Evolutionary conservation across 192 early-diverging fungal genomes (phyloP).

Genomic region (Backusella liffmaniae): DNA sequence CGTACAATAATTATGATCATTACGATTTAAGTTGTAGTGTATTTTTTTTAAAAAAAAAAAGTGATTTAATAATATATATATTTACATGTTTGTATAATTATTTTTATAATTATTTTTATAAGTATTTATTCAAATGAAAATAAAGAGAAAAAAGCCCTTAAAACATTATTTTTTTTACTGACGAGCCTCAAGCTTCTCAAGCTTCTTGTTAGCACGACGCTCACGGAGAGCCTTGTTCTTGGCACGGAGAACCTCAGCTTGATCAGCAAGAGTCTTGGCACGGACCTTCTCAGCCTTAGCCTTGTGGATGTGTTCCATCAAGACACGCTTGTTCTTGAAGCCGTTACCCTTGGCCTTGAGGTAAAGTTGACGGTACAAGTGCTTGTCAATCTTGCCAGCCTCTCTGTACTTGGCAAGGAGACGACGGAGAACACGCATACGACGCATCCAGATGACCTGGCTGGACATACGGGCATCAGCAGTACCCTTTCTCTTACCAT

Average conservation of each 20-base stretch:
- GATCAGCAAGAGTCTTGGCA: slow-evolving; percentile 89
- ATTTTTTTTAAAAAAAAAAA: background rate
- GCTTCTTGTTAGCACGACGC: slow-evolving; percentile 81
- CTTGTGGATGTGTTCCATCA: slow-evolving; percentile 99
- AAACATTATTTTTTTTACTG: background rate
- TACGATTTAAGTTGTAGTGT: background rate
- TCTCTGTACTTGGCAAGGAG: slow-evolving; percentile 97
- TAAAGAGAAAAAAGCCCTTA: background rate
- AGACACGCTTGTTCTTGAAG: slow-evolving; percentile 99
- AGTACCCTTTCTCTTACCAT: slow-evolving; percentile 93
- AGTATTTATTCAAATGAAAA: background rate
- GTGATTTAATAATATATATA: background rate
- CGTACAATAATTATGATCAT: background rate
- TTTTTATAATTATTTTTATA: background rate
- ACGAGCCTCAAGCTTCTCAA: slow-evolving; percentile 64
- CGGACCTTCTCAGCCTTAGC: slow-evolving; percentile 98
- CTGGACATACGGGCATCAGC: slow-evolving; percentile 98
- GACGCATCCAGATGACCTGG: slow-evolving; percentile 96
- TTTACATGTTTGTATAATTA: background rate
- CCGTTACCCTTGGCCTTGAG: slow-evolving; percentile 99
- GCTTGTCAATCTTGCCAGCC: slow-evolving; percentile 95
- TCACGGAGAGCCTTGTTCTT: slow-evolving; percentile 95
- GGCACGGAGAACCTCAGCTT: slow-evolving; percentile 96
- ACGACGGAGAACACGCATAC: slow-evolving; percentile 94
- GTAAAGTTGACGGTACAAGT: slow-evolving; percentile 95